Percentiles rank a stretch among this genome's conserved stretches.
phyloP scores from a whole-genome alignment of 305 asterid species.

The Solanum hybrid region DNA sequence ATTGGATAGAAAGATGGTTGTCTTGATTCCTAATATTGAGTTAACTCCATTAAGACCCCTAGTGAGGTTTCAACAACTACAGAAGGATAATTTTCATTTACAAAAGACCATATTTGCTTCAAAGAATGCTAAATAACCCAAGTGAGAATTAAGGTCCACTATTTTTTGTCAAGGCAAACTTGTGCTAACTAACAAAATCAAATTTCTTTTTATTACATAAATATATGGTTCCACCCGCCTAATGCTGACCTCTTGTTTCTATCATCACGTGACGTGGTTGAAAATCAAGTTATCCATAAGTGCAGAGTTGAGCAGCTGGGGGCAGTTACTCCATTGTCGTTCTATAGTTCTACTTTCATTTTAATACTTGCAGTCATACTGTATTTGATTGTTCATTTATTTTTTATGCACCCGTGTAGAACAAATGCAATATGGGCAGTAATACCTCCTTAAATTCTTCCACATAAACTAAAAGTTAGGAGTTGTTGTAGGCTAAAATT shows the following conservation, averaged over 20 bases:
- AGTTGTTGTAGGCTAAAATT: neutral
- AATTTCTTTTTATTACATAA: neutral
- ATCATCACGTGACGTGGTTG: neutral
- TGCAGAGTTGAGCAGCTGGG: neutral
- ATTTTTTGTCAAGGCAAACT: neutral
- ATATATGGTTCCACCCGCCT: neutral
- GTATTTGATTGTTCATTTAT: neutral
- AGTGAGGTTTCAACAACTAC: neutral
- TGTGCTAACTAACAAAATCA: neutral
- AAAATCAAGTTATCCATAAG: neutral
- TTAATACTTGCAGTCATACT: neutral
- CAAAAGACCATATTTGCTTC: neutral
- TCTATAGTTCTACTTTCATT: neutral
- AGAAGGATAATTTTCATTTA: neutral
- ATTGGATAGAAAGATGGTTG: neutral
- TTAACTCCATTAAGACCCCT: neutral
- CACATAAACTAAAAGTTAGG: neutral
- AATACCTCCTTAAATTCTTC: neutral
- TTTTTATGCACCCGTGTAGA: neutral
- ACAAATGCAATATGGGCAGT: neutral
- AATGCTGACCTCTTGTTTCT: neutral
- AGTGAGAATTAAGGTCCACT: neutral
- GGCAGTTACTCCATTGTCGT: neutral
- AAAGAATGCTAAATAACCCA: neutral
- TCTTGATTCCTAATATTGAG: neutral